Percentiles rank a stretch among this genome's conserved stretches.
Conservation (phyloP, 2,329 filamentous ascomycete genomes). For the Fonsecaea multimorphosa region DNA sequence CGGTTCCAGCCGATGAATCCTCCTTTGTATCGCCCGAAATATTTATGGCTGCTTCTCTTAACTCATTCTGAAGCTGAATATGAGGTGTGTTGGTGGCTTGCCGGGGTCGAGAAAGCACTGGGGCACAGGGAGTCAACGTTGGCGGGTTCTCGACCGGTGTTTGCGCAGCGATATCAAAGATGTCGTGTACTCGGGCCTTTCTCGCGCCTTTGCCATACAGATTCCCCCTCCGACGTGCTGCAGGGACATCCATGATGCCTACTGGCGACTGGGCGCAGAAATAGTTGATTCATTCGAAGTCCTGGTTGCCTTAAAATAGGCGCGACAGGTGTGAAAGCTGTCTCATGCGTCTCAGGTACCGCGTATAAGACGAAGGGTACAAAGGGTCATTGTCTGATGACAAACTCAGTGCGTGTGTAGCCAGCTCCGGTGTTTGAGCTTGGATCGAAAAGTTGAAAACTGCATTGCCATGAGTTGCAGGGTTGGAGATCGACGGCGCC, state of each 20-base stretch:
- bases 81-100: background rate
- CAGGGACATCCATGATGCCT: slow-evolving; percentile 30
- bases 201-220: slow-evolving; percentile 47
- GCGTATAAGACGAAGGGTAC: background rate
- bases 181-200: slow-evolving; percentile 33
- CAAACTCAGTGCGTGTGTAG: background rate
- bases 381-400: background rate
- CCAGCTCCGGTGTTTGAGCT: background rate
- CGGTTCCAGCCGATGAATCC: background rate
- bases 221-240: slow-evolving; percentile 42
- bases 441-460: background rate
- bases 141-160: slow-evolving; percentile 8
- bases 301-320: background rate
- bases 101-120: background rate
- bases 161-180: slow-evolving; percentile 28
- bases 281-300: background rate
- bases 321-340: background rate
- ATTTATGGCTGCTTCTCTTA: background rate
- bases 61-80: background rate
- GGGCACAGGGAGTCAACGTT: background rate
- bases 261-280: background rate
- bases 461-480: background rate
- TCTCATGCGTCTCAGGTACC: background rate
- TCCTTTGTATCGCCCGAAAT: background rate
- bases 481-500: slow-evolving; percentile 9